These are phyloP conservation scores for Pulveroboletus ravenelii DNA, from an alignment of 768 basidiomycete genomes.

Conservation along the genomic window DNA sequence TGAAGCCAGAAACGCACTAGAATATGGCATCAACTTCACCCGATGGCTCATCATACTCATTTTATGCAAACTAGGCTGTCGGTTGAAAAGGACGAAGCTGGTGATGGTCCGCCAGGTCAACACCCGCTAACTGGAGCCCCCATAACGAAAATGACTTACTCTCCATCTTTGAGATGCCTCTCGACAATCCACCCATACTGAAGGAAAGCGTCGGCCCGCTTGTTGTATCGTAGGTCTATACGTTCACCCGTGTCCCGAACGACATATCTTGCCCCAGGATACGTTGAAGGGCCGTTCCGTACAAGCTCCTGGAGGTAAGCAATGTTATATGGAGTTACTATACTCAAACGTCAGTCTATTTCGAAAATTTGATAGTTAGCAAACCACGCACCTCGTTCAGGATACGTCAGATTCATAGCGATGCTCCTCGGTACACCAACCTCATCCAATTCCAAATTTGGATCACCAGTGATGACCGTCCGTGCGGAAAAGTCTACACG, in stretches of 20 bases:
- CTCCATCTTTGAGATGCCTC: conserved; percentile 95
- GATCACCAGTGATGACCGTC: conserved; percentile 98
- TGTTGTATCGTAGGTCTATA: conserved; percentile 95
- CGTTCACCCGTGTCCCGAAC: conserved; percentile 96
- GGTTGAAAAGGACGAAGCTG: conserved; percentile 71
- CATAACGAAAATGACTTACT: conserved; percentile 54
- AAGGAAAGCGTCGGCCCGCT: conserved; percentile 88
- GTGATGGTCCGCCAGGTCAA: conserved; percentile 2
- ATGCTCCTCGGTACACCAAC: conserved; percentile 95
- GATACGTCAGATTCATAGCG: conserved; percentile 96
- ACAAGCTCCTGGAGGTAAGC: conserved; percentile 91
- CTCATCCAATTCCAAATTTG: conserved; percentile 92
- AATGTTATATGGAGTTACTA: conserved; percentile 97
- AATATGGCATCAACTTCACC: conserved; percentile 95
- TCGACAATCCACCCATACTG: conserved; percentile 99
- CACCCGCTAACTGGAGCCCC: neutral
- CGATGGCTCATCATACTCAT: conserved; percentile 99
- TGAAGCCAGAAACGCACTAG: conserved; percentile 56
- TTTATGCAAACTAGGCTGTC: conserved; percentile 97
- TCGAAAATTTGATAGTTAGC: neutral
- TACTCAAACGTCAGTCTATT: conserved; percentile 9
- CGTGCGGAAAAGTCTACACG: conserved; percentile 99
- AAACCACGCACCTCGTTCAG: conserved; percentile 74
- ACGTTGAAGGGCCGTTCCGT: conserved; percentile 87
- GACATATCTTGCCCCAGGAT: conserved; percentile 95